These are phyloP conservation scores for Cystobasidium tubakii DNA, from an alignment of 768 basidiomycete species.

Conservation along the genomic window DNA sequence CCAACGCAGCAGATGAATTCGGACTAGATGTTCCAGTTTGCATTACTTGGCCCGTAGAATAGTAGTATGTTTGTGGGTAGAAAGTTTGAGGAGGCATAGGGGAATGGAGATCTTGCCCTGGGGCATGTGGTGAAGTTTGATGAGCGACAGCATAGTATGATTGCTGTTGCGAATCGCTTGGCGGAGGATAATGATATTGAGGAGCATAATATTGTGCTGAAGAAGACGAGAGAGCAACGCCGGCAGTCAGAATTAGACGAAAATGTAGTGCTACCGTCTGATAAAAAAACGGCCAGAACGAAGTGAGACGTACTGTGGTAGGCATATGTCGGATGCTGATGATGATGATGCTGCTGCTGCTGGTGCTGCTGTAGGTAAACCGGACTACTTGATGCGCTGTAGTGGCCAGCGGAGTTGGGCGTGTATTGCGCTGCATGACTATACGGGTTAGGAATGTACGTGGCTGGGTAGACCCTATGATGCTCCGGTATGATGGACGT, in stretches of 20 bases:
- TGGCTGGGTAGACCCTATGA: not conserved
- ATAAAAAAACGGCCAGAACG: not conserved
- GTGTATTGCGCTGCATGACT: not conserved
- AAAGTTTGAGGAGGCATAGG: conserved; percentile 8
- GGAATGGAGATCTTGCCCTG: not conserved
- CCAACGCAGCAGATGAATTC: not conserved
- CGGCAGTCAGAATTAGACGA: not conserved
- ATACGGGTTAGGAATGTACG: not conserved
- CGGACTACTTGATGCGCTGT: conserved; percentile 23
- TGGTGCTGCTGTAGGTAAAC: conserved; percentile 21
- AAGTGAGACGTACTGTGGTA: conserved; percentile 15
- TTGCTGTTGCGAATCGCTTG: conserved; percentile 7
- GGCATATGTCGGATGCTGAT: conserved; percentile 13
- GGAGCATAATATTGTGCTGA: conserved; percentile 28
- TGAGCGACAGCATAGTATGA: not conserved
- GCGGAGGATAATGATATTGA: conserved; percentile 32
- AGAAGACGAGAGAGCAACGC: not conserved
- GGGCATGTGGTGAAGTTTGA: not conserved
- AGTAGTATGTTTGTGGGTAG: conserved; percentile 21
- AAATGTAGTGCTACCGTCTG: too few relatives aligned
- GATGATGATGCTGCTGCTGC: conserved; percentile 13
- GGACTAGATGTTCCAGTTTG: conserved; percentile 11
- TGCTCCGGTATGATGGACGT: conserved; percentile 27
- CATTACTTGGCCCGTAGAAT: not conserved
- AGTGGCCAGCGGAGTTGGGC: conserved; percentile 4